Base-by-base conservation (phyloP, 129 eudicot species). In the Chrysanthemum seticuspe region DNA sequence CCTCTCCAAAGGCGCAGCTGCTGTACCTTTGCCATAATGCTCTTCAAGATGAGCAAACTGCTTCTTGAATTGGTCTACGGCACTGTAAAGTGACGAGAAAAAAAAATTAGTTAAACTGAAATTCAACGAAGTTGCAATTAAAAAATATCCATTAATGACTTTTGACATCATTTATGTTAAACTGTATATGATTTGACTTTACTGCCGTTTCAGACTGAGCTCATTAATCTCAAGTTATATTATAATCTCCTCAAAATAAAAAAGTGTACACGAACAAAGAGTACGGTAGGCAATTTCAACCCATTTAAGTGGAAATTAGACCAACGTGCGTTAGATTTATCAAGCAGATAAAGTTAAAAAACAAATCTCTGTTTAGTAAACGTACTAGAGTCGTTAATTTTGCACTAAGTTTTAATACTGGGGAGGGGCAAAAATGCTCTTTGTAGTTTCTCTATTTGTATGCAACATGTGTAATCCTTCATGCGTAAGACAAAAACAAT, bases 41-140 rank as follows among this genome's bases (percentile, higher is more conserved):
- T 93, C 98, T 84, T 93, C 98, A 53, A 93, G 96, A 80, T 85
- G 86, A 44, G 98, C 98, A 87, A 93, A 93, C 81, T 93, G 98
- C 82, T 93, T 93, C 89, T 93, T 93, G 31, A 93, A 93, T 78
- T 93, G 92, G 80, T 93, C 98, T 74, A 93, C 98, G 67, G 98
- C 98, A 87, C 98, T 93, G 88, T 58, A 69, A 62, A 75, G 53
- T 36, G 31, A 36, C 3, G 59, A 27, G 50, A 34, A 49, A 14
- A 31, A 60, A 5, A 2, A n/a, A 73, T n/a, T 23, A 70, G 13
- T 49, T 66, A 14, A 10, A 25, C 10, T 7, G 19, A 58, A 53
- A 10, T 60, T 13, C 9, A 12, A 27, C 25, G 10, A 36, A 11
- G 67, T 16, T 80, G 55, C 18, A 10, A 70, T 13, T 40, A 10